phyloP scores from a whole-genome alignment of 805 yeast species.

The Spathaspora girioi region DNA sequence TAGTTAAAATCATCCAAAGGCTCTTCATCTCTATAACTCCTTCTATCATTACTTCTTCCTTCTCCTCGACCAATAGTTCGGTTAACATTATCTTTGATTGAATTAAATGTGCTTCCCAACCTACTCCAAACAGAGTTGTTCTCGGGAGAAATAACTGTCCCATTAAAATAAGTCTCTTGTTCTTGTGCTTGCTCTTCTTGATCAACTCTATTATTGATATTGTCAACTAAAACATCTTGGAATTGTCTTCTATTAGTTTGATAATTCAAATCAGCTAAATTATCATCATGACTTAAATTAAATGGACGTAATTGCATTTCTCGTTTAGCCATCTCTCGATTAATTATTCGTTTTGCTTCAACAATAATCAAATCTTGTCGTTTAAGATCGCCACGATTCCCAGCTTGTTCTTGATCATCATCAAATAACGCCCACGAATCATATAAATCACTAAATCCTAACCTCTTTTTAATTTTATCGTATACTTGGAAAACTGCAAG shows the following conservation, averaged over 20 bases:
- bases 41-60: not conserved
- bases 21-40: conserved; percentile 17
- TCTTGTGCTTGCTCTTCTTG: conserved; percentile 11
- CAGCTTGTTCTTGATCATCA: conserved; percentile 17
- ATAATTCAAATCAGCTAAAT: conserved; percentile 24
- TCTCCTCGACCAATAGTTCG: conserved; percentile 3
- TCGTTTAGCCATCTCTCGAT: conserved; percentile 29
- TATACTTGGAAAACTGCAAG: conserved; percentile 65
- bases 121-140: conserved; percentile 21
- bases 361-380: conserved; percentile 35
- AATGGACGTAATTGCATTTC: conserved; percentile 25
- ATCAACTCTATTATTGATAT: conserved; percentile 19
- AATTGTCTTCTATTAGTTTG: conserved; percentile 23
- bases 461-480: conserved; percentile 48
- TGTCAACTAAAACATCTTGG: conserved; percentile 14
- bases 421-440: conserved; percentile 39
- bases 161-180: not conserved
- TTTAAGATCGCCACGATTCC: conserved; percentile 17
- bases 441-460: conserved; percentile 36
- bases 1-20: conserved; percentile 28
- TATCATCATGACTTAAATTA: conserved; percentile 13
- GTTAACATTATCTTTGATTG: conserved; percentile 12
- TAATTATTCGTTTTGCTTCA: conserved; percentile 40
- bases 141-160: not conserved
- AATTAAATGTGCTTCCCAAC: conserved; percentile 21